These are phyloP conservation scores for Eruca vesicaria DNA, from an alignment of 441 rosid genomes.

Conservation along the genomic window DNA sequence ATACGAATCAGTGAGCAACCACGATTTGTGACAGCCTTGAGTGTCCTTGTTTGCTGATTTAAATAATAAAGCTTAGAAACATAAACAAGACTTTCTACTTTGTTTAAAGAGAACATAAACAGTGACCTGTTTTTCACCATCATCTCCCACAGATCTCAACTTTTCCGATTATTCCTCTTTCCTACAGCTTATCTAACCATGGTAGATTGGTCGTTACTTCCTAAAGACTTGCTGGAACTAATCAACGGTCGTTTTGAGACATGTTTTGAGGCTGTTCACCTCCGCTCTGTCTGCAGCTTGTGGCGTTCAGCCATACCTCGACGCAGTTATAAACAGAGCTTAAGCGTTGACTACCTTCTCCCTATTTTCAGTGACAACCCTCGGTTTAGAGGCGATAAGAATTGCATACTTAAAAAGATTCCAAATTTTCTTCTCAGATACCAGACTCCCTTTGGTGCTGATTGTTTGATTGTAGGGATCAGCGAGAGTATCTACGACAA, in stretches of 20 bases:
- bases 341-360: neutral
- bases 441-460: constrained; percentile 8
- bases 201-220: neutral
- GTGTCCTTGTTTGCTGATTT: neutral
- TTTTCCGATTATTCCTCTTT: neutral
- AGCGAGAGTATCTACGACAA: neutral
- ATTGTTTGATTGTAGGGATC: neutral
- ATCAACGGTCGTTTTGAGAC: constrained; percentile 3
- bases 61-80: neutral
- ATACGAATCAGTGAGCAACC: neutral
- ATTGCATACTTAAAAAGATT: neutral
- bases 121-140: neutral
- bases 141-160: neutral
- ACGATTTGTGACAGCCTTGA: neutral
- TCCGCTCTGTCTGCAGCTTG: constrained; percentile 2
- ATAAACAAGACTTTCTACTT: neutral
- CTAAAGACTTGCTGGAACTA: neutral
- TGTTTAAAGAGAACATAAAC: neutral
- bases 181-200: neutral
- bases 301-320: neutral
- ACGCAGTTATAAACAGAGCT: neutral
- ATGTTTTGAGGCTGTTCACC: neutral
- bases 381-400: neutral
- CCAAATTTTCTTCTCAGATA: neutral
- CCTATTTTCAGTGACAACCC: constrained; percentile 1